Percentiles rank a stretch among this genome's conserved stretches.
Conservation (phyloP, 306 rosid species). For the Luffa aegyptiaca region DNA sequence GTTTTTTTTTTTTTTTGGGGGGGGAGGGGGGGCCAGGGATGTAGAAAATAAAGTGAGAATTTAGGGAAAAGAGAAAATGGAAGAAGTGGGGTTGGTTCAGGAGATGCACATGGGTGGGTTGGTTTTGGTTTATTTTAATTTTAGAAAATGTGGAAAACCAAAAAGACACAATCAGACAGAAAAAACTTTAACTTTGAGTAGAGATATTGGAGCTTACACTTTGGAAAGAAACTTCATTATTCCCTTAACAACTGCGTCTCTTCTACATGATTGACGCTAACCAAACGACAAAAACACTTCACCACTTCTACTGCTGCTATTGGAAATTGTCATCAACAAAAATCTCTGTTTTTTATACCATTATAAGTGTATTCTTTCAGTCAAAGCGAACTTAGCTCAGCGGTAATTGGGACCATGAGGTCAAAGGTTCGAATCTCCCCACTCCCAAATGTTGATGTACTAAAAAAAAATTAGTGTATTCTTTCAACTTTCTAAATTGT, state of each 20-base stretch:
- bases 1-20: neutral
- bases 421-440: too few relatives aligned
- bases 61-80: neutral
- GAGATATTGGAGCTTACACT: neutral
- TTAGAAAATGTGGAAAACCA: neutral
- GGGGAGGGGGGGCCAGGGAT: neutral
- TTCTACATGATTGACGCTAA: neutral
- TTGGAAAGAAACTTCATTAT: neutral
- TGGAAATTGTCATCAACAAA: neutral
- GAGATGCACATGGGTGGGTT: neutral
- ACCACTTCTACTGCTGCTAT: neutral
- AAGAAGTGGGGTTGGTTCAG: neutral
- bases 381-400: too few relatives aligned
- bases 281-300: neutral
- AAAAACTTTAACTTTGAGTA: neutral
- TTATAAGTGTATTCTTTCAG: too few relatives aligned
- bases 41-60: neutral
- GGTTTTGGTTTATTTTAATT: neutral
- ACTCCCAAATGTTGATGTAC: too few relatives aligned
- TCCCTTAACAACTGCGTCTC: neutral
- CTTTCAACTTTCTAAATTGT: too few relatives aligned
- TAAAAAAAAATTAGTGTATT: too few relatives aligned
- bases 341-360: neutral
- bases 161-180: neutral
- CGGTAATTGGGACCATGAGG: too few relatives aligned